Conservation (phyloP, 805 yeast genomes). For the Clavispora fructus region DNA sequence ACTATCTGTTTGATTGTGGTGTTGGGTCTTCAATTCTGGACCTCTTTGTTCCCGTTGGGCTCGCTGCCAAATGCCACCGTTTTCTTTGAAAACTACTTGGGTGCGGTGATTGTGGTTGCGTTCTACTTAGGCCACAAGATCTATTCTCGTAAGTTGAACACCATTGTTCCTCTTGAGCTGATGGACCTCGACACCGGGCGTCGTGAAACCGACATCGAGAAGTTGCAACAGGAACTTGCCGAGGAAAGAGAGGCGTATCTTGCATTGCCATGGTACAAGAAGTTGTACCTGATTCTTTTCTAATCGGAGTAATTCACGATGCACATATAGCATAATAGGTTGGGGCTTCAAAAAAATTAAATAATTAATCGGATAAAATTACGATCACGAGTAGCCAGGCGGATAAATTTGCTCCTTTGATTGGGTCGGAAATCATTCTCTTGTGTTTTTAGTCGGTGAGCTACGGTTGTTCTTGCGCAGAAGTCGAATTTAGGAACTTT, state of each 20-base stretch:
- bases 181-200: slow-evolving; percentile 26
- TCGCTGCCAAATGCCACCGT: slow-evolving; percentile 13
- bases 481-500: too few species aligned
- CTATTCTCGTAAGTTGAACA: slow-evolving; percentile 16
- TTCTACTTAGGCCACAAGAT: slow-evolving; percentile 22
- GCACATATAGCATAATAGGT: neutral
- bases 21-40: slow-evolving; percentile 24
- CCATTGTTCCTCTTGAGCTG: slow-evolving; percentile 15
- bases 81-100: slow-evolving; percentile 24
- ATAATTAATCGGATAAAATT: neutral
- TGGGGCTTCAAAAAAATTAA: neutral
- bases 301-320: neutral
- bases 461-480: too few species aligned
- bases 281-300: slow-evolving; percentile 14
- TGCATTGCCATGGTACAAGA: slow-evolving; percentile 11
- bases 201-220: slow-evolving; percentile 19
- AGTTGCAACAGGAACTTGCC: slow-evolving; percentile 17
- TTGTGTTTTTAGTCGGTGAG: too few species aligned
- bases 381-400: too few species aligned
- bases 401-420: too few species aligned
- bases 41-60: slow-evolving; percentile 23
- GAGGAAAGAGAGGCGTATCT: slow-evolving; percentile 14
- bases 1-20: slow-evolving; percentile 18
- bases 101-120: slow-evolving; percentile 18
- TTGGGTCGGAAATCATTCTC: too few species aligned